Percentiles rank a stretch among this genome's conserved stretches.
Evolutionary conservation across 441 rosid species (phyloP).

Genomic region (Gossypium davidsonii): DNA sequence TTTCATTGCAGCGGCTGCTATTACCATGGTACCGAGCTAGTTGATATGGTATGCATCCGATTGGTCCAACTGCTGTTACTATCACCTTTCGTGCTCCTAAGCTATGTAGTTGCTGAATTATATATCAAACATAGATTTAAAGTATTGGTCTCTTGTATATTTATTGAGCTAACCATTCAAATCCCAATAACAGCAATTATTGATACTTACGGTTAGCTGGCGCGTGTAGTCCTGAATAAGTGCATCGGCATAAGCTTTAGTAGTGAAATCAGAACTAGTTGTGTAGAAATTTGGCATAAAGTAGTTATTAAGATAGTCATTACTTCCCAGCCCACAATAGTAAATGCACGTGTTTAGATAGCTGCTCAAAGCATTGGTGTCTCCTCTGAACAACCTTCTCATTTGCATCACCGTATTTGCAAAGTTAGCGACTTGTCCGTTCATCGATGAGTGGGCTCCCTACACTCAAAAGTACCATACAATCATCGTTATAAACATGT

Average conservation of each 20-base stretch:
- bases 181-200: not conserved
- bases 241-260: conserved; percentile 47
- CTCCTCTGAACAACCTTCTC: conserved; percentile 64
- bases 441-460: conserved; percentile 81
- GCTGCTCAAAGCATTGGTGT: conserved; percentile 35
- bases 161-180: not conserved
- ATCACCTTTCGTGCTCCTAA: conserved; percentile 78
- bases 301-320: conserved; percentile 84
- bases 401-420: conserved; percentile 39
- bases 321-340: conserved; percentile 80
- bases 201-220: conserved; percentile 39
- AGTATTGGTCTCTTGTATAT: not conserved
- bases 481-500: not conserved
- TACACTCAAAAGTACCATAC: conserved; percentile 4
- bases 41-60: conserved; percentile 89
- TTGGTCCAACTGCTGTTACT: conserved; percentile 66
- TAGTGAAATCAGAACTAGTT: conserved; percentile 44
- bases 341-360: conserved; percentile 62
- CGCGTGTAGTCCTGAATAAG: conserved; percentile 66
- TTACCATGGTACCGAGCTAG: conserved; percentile 57
- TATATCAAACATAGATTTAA: not conserved
- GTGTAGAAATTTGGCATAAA: conserved; percentile 74
- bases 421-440: conserved; percentile 51
- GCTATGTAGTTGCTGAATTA: conserved; percentile 43
- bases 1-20: conserved; percentile 62